Conservation (phyloP, 345 rosid species). For the Populus euphratica region DNA sequence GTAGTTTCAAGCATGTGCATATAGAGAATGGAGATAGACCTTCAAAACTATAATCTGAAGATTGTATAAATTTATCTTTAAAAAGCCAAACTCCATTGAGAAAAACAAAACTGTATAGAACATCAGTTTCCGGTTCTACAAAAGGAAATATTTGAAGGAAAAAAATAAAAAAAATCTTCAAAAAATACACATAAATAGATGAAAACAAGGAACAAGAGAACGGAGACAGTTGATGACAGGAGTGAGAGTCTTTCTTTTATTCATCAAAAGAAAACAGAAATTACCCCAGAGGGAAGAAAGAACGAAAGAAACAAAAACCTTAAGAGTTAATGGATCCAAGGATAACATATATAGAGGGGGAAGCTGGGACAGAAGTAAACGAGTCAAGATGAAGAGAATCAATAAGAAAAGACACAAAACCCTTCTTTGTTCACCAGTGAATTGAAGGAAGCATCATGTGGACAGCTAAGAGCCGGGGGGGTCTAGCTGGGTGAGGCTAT, state of each 20-base stretch:
- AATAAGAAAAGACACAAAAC: not conserved
- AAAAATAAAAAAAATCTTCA: too few relatives aligned
- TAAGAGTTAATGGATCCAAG: not conserved
- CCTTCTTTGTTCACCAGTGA: slow-evolving; percentile 24
- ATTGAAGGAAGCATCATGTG: slow-evolving; percentile 31
- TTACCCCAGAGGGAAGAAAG: not conserved
- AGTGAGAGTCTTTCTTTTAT: not conserved
- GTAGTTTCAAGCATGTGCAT: not conserved
- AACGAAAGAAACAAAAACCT: not conserved
- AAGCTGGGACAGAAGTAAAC: not conserved
- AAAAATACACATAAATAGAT: not conserved
- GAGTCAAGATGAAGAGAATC: not conserved
- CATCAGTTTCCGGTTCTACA: too few relatives aligned
- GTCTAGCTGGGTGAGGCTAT: slow-evolving; percentile 17
- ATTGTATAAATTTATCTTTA: not conserved
- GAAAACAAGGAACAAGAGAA: not conserved
- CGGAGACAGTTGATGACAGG: fast-evolving
- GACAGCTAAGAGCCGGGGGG: slow-evolving; percentile 38
- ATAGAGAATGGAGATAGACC: not conserved
- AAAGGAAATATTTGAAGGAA: too few relatives aligned
- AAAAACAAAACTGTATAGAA: too few relatives aligned
- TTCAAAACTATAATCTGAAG: not conserved
- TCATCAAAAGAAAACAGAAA: not conserved
- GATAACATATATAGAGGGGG: not conserved
- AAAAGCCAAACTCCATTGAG: too few relatives aligned